Percentiles rank a stretch among this genome's conserved stretches.
Conservation (phyloP, 345 rosid species). For the Eucalyptus decipiens region DNA sequence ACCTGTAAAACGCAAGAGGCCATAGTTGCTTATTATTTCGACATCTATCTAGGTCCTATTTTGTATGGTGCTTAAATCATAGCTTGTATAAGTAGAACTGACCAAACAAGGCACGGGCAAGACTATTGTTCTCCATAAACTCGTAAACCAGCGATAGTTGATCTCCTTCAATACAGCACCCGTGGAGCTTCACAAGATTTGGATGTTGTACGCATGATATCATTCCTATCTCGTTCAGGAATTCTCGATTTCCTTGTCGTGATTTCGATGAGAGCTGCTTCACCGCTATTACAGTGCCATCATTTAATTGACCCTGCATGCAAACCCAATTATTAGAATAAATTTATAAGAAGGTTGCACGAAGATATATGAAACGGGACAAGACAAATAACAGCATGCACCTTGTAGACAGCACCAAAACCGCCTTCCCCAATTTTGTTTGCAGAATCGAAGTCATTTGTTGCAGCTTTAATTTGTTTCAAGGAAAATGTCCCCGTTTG, state of each 20-base stretch:
- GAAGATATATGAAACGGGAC: neutral
- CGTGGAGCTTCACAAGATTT: conserved; percentile 57
- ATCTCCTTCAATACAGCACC: conserved; percentile 57
- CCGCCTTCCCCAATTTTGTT: conserved; percentile 44
- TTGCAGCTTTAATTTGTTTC: conserved; percentile 30
- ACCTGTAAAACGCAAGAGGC: neutral
- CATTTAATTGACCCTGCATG: conserved; percentile 25
- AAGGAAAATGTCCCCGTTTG: conserved; percentile 22
- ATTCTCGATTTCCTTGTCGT: conserved; percentile 63
- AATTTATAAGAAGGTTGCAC: too few relatives aligned
- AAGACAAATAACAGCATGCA: neutral
- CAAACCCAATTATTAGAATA: neutral
- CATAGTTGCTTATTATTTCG: neutral
- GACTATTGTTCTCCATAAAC: conserved; percentile 62
- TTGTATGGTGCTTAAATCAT: neutral
- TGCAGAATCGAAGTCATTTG: conserved; percentile 13
- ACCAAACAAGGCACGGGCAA: conserved; percentile 49
- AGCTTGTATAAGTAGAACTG: neutral
- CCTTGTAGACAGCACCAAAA: conserved; percentile 41
- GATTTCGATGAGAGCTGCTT: conserved; percentile 71
- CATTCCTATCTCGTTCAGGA: conserved; percentile 56
- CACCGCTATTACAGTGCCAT: conserved; percentile 53
- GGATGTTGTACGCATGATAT: conserved; percentile 66
- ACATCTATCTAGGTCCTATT: neutral
- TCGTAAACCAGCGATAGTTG: conserved; percentile 53